Percentiles rank a stretch among this genome's conserved stretches.
Evolutionary conservation across 2,329 filamentous ascomycete species (phyloP).

Genomic region (Paecilomyces sp.): DNA sequence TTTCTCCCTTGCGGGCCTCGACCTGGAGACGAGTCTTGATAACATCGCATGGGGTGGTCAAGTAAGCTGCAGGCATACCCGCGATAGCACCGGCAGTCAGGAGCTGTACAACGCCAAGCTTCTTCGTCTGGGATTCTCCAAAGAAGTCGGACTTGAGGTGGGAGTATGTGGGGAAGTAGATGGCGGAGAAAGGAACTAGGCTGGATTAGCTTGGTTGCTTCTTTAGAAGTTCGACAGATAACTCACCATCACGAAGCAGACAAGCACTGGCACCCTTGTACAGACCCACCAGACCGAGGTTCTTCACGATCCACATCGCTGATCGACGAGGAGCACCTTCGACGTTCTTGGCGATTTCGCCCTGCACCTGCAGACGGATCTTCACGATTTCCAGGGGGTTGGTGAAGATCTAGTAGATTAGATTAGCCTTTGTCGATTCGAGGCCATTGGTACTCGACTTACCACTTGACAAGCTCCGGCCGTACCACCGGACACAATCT

Average conservation of each 20-base stretch:
- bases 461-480: constrained; percentile 96
- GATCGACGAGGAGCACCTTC: constrained; percentile 79
- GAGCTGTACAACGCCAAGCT: constrained; percentile 82
- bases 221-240: constrained; percentile 12
- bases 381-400: constrained; percentile 99
- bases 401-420: constrained; percentile 67
- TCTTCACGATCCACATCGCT: constrained; percentile 95
- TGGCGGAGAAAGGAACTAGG: constrained; percentile 85
- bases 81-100: constrained; percentile 91
- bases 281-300: constrained; percentile 85
- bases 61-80: constrained; percentile 84
- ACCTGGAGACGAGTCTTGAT: constrained; percentile 99
- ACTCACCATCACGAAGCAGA: constrained; percentile 68
- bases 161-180: constrained; percentile 96
- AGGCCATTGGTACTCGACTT: constrained; percentile 37
- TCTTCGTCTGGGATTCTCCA: constrained; percentile 79
- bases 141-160: constrained; percentile 93
- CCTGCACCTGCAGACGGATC: constrained; percentile 95
- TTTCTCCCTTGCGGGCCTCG: constrained; percentile 92
- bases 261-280: constrained; percentile 97
- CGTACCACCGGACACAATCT: constrained; percentile 79
- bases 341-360: constrained; percentile 82
- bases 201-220: constrained; percentile 10
- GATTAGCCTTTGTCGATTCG: constrained; percentile 3
- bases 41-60: constrained; percentile 95